A percentile compares a stretch with the other conserved stretches of the same genome.
phyloP scores from a whole-genome alignment of 805 yeast species.

The Wickerhamomyces chaumierensis region DNA sequence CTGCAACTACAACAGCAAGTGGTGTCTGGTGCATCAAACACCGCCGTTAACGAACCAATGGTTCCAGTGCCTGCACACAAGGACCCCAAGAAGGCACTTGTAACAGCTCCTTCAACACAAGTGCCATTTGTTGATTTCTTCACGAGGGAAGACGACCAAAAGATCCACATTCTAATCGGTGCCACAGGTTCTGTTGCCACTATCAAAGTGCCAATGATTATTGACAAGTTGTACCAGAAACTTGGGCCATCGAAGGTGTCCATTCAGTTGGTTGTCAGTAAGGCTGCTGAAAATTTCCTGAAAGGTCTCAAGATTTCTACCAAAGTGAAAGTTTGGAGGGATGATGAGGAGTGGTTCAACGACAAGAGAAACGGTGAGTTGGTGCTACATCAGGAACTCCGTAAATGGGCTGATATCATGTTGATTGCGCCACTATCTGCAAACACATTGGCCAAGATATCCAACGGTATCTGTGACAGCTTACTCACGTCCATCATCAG shows the following conservation, averaged over 20 bases:
- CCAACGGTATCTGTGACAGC: conserved; percentile 72
- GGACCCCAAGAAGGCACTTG: conserved; percentile 35
- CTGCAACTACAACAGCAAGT: too few species aligned
- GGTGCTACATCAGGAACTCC: conserved; percentile 63
- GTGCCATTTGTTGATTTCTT: conserved; percentile 68
- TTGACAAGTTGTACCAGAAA: conserved; percentile 72
- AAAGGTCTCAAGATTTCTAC: conserved; percentile 52
- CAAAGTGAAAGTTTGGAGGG: conserved; percentile 78
- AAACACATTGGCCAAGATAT: conserved; percentile 63
- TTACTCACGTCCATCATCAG: conserved; percentile 61
- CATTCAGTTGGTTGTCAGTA: conserved; percentile 77
- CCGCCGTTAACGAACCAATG: too few species aligned
- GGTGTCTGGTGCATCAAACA: too few species aligned
- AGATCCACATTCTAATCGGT: conserved; percentile 79
- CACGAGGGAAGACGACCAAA: conserved; percentile 67
- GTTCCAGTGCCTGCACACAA: too few species aligned
- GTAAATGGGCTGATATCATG: conserved; percentile 79
- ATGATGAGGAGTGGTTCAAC: conserved; percentile 62
- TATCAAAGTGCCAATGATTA: conserved; percentile 81
- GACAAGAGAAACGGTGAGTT: conserved; percentile 55
- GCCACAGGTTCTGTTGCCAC: conserved; percentile 97
- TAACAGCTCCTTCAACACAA: conserved; percentile 50
- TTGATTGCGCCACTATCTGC: conserved; percentile 73
- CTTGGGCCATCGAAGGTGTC: conserved; percentile 67
- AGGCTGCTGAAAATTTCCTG: conserved; percentile 62